A percentile compares a stretch with the other conserved stretches of the same genome.
Conservation (phyloP, 148 eudicot genomes). For the Fallopia convolvulus region DNA sequence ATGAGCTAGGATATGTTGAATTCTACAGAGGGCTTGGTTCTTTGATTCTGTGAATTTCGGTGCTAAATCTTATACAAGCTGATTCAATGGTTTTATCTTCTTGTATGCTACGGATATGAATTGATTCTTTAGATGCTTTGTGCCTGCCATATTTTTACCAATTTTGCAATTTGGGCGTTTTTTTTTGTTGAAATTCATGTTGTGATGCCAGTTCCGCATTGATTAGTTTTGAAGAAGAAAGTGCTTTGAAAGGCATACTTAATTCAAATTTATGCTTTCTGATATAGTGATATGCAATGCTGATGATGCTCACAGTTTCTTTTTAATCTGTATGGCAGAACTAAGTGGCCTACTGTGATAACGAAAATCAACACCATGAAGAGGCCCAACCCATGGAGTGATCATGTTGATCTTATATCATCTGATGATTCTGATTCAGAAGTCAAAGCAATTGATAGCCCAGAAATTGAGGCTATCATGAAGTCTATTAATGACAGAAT, state of each 20-base stretch:
- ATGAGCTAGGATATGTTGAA: too few relatives aligned
- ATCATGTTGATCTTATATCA: constrained; percentile 43
- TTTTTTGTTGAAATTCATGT: too few relatives aligned
- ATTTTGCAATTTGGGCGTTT: too few relatives aligned
- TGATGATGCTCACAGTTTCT: background rate
- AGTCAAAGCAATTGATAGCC: constrained; percentile 22
- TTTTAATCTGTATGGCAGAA: background rate
- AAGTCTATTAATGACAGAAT: constrained; percentile 9
- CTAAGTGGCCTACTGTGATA: background rate
- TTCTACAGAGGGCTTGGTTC: too few relatives aligned
- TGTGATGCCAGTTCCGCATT: too few relatives aligned
- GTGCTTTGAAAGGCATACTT: background rate
- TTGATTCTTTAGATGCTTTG: too few relatives aligned
- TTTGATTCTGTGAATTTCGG: too few relatives aligned
- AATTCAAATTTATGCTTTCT: background rate
- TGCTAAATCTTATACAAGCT: too few relatives aligned
- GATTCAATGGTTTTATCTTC: too few relatives aligned
- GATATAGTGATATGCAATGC: background rate
- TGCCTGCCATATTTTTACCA: too few relatives aligned
- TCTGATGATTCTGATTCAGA: constrained; percentile 44
- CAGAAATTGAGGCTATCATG: constrained; percentile 14
- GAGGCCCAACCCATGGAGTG: constrained; percentile 24
- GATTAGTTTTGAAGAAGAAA: too few relatives aligned
- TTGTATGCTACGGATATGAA: too few relatives aligned
- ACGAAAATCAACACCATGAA: constrained; percentile 16